Base-by-base conservation (phyloP, 108 stramenopile genomes). In the Tribonema minus region DNA sequence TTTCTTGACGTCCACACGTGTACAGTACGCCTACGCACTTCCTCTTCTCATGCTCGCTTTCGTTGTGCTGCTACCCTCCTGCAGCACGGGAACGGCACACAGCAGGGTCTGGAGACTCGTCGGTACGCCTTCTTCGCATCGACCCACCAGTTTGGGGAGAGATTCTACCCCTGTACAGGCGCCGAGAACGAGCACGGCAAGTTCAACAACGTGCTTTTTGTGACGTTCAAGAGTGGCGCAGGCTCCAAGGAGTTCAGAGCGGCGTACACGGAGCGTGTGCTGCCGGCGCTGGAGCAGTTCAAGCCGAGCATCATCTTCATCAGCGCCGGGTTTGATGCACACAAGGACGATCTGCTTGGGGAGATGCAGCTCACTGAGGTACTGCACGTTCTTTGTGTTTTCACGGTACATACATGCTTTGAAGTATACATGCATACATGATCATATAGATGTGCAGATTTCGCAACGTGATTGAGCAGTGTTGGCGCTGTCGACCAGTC, bases 81-180 rank as follows among this genome's bases (percentile, higher is more conserved):
- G n/a, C n/a, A n/a, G n/a, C 89, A 90, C 64, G 89, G 89, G 3
- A 86, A 86, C 70, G 87, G 85, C 4, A 87, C 87, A 1, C 82
- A 87, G 82, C n/a, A n/a, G n/a, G n/a, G n/a, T n/a, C n/a, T n/a
- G n/a, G n/a, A n/a, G n/a, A n/a, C n/a, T n/a, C n/a, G n/a, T n/a
- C n/a, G n/a, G n/a, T n/a, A n/a, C n/a, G 67, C 72, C 34, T 23
- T 68, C 29, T 83, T 83, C 64, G 69, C 82, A 15, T 85, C 84
- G 31, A 71, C 85, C 34, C 87, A 87, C 72, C 76, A 84, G 36
- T 40, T 58, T 3, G 23, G 65, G 15, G 7, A 4, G 4, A 61
- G 61, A 61, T 76, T 76, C 34, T 76, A 76, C 37, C 76, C 76
- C 37, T 31, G 76, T 23, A 76, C 66, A 0, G 76, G 76, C 2